Base-by-base conservation (phyloP, 2,329 filamentous ascomycete species). In the Endoconidiophora polonica region DNA sequence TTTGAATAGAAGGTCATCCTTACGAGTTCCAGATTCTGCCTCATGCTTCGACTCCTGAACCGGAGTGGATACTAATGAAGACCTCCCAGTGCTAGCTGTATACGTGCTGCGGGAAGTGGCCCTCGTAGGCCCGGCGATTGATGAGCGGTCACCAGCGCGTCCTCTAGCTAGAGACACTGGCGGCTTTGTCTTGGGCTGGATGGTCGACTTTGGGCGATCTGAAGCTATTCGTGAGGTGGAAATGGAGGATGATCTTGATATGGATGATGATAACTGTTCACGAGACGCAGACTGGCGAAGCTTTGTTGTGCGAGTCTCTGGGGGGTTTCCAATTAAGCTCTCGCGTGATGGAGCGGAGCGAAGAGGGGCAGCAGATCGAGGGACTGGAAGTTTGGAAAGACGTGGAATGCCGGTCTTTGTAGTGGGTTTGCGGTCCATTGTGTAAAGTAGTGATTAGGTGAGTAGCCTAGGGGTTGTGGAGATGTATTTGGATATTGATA, bases 321-420 rank as follows among this genome's bases (percentile, higher is more conserved):
- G n/a, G 5, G 52, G 37, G 14, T 36, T 23, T n/a, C 44, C 37
- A n/a, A 46, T 51, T 22, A 54, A 41, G 39, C 40, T 52, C 29
- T 54, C 52, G 14, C 52, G 45, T 22, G 52, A 54, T 18, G 49
- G 26, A 18, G 52, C 41, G 18, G 39, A 42, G 20, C 46, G 44
- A 14, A 54, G 20, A 9, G 49, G 33, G 12, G 48, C 48, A 7
- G 39, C 20, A 12, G 52, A 33, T 23, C 46, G 49, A 20, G 52
- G 49, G 2, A 54, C 45, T 7, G 52, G 52, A 41, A 54, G 52
- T 38, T 52, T 54, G 22, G 52, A 54, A 37, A 52, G 43, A 14
- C 52, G 52, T 39, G 52, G 52, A 24, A 54, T 52, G 3, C 47
- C 49, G 24, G 49, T 46, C 38, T 52, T 54, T 24, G 51, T n/a